Evolutionary conservation across 306 rosid genomes (phyloP).

Genomic region (Vigna reflexopilosa): DNA sequence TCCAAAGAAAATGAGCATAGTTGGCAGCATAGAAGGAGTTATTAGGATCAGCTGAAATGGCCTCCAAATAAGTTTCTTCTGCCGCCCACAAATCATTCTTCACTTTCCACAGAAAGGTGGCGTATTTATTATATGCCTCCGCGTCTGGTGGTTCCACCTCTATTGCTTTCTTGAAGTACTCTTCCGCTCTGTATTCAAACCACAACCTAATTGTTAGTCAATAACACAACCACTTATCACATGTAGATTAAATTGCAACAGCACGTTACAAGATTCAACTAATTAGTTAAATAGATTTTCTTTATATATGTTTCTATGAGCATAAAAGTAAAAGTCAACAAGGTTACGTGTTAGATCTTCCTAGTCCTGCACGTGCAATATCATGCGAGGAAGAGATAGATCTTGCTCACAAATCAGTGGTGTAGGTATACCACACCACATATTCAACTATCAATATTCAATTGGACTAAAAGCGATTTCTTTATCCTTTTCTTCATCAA

Average conservation of each 20-base stretch:
- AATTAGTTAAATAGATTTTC: too few species aligned
- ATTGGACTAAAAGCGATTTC: constrained; percentile 9
- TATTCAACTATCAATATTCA: constrained; percentile 41
- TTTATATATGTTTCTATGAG: not conserved
- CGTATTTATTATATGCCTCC: constrained; percentile 83
- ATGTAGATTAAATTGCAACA: constrained; percentile 22
- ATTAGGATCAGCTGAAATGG: constrained; percentile 77
- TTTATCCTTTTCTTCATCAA: not conserved
- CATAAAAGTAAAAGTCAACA: constrained; percentile 39
- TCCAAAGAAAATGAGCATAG: constrained; percentile 95
- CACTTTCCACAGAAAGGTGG: constrained; percentile 79
- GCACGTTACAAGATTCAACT: not conserved
- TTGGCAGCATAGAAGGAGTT: constrained; percentile 80
- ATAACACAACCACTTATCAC: constrained; percentile 44
- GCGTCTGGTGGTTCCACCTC: constrained; percentile 74
- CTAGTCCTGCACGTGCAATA: constrained; percentile 37
- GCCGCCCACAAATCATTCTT: constrained; percentile 89
- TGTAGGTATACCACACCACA: constrained; percentile 48
- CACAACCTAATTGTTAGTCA: constrained; percentile 25
- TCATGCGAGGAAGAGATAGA: constrained; percentile 48
- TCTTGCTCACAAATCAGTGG: constrained; percentile 41
- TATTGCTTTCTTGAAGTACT: constrained; percentile 78
- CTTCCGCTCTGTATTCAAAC: constrained; percentile 77
- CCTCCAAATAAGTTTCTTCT: constrained; percentile 83
- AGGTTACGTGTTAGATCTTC: constrained; percentile 36